Percentiles rank a stretch among this genome's conserved stretches.
These are phyloP conservation scores for Hypoxylon sp. DNA, from an alignment of 2,329 filamentous ascomycete species.

Conservation along the genomic window DNA sequence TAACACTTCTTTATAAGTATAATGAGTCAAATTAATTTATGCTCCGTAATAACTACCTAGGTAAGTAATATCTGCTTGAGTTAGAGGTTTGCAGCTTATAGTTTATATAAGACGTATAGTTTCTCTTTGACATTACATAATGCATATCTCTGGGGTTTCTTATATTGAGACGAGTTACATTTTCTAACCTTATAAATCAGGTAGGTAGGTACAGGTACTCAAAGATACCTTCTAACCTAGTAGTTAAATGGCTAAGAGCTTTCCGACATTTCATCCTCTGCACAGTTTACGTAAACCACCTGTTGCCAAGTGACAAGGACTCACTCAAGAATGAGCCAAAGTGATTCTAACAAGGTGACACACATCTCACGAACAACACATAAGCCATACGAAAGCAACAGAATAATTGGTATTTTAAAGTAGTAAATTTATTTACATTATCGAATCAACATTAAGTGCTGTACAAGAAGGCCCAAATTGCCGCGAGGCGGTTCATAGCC, in stretches of 20 bases:
- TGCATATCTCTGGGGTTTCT: no score
- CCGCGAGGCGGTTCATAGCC: neutral
- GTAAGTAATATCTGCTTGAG: neutral
- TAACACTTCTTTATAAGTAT: neutral
- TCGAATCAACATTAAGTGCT: conserved; percentile 29
- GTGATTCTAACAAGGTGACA: neutral
- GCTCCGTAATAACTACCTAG: neutral
- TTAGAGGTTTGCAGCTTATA: neutral
- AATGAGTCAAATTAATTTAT: neutral
- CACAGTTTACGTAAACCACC: no score
- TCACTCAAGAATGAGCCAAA: no score
- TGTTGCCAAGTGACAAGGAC: no score
- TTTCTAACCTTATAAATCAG: no score
- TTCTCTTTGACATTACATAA: no score
- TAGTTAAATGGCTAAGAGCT: no score
- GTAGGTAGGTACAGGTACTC: no score
- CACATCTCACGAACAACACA: neutral
- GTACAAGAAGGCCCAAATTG: conserved; percentile 2
- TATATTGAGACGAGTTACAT: no score
- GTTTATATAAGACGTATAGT: neutral
- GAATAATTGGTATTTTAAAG: neutral
- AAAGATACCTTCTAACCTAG: no score
- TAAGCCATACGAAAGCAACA: neutral
- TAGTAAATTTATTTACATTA: conserved; percentile 35
- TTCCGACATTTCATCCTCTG: no score